A percentile compares a stretch with the other conserved stretches of the same genome.
These are phyloP conservation scores for Allium sativum DNA, from an alignment of 106 monocot genomes.

Conservation along the genomic window DNA sequence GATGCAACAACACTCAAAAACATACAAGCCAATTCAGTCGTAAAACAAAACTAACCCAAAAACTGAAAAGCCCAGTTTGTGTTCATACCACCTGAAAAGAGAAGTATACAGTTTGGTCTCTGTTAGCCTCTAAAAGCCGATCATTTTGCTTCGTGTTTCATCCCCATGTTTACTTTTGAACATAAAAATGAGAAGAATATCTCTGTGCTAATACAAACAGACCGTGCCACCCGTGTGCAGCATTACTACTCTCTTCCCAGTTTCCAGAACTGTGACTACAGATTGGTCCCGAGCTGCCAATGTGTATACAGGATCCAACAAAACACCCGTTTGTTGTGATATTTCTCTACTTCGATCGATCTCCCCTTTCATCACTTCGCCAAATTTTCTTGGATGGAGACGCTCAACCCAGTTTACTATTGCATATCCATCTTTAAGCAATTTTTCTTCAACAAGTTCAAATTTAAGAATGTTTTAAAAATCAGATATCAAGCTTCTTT, in stretches of 20 bases:
- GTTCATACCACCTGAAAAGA: too few species aligned
- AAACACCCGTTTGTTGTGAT: slow-evolving; percentile 60
- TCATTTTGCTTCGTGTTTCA: too few species aligned
- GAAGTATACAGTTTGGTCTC: too few species aligned
- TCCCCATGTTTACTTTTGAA: background rate
- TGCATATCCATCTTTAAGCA: slow-evolving; percentile 7
- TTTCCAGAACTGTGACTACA: slow-evolving; percentile 18
- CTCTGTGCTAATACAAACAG: slow-evolving; percentile 76
- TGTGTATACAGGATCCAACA: slow-evolving; percentile 72
- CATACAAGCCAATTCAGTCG: too few species aligned
- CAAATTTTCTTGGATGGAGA: slow-evolving; percentile 51
- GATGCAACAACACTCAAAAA: too few species aligned
- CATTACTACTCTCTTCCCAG: slow-evolving; percentile 44
- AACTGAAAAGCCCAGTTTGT: too few species aligned
- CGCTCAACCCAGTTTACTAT: slow-evolving; percentile 63
- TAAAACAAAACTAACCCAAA: too few species aligned
- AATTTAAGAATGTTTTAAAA: slow-evolving; percentile 32
- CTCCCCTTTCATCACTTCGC: slow-evolving; percentile 59
- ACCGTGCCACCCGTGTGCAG: slow-evolving; percentile 79
- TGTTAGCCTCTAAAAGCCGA: too few species aligned
- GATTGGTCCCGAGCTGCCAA: slow-evolving; percentile 72
- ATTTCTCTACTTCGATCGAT: slow-evolving; percentile 40
- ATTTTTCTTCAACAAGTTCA: background rate
- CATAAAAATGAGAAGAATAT: slow-evolving; percentile 18
- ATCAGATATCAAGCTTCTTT: slow-evolving; percentile 35